Evolutionary conservation across 2,329 filamentous ascomycete species (phyloP).

Genomic region (Periglandula ipomoeae): DNA sequence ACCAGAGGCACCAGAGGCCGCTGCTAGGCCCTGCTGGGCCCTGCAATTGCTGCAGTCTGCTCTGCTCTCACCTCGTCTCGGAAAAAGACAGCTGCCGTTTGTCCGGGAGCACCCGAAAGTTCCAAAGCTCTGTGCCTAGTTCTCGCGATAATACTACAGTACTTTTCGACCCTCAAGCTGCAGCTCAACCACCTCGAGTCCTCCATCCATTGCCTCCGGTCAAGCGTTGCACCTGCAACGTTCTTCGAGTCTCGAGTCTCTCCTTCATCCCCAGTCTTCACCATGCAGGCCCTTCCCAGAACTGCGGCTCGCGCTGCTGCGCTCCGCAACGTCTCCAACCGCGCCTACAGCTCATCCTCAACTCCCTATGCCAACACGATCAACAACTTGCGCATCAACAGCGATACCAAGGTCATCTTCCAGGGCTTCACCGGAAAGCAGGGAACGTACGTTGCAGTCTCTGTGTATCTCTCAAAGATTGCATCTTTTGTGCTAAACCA

Average conservation of each 20-base stretch:
- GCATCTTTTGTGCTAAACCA: conserved; percentile 9
- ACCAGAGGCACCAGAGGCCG: too few species aligned
- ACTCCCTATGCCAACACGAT: conserved; percentile 64
- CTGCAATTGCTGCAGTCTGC: too few species aligned
- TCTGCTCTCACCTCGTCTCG: too few species aligned
- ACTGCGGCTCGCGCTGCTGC: conserved; percentile 56
- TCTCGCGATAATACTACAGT: conserved; percentile 4
- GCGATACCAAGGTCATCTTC: conserved; percentile 88
- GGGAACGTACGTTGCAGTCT: conserved; percentile 62
- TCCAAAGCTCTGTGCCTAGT: conserved; percentile 6
- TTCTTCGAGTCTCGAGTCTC: conserved; percentile 5
- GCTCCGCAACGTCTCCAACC: conserved; percentile 55
- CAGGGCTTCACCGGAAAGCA: conserved; percentile 98
- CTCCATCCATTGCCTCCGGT: conserved; percentile 13
- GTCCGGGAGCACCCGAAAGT: conserved; percentile 14
- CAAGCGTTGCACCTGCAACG: conserved; percentile 14
- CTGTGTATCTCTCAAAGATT: neutral
- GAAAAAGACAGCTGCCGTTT: conserved; percentile 16
- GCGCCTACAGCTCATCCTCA: conserved; percentile 51
- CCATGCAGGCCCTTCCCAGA: conserved; percentile 81
- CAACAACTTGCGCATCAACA: conserved; percentile 85
- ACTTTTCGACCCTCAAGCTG: conserved; percentile 12
- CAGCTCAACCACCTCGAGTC: conserved; percentile 11
- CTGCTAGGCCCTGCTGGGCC: neutral
- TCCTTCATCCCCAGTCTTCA: conserved; percentile 22